Base-by-base conservation (phyloP, 495 filamentous ascomycete species). In the Evernia prunastri region DNA sequence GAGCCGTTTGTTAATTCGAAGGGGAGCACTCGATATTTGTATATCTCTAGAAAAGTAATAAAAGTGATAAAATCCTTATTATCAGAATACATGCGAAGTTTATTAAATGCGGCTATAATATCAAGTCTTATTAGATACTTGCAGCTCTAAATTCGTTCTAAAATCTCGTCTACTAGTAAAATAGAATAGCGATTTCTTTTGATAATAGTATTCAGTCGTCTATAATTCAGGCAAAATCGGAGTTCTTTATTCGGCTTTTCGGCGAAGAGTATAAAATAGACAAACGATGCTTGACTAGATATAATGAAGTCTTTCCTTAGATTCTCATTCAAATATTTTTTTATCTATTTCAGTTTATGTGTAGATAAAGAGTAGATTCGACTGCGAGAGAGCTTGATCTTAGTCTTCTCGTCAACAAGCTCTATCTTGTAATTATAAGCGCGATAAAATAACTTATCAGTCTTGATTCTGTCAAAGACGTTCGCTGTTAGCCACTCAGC, bases 91-190 rank as follows among this genome's bases (percentile, higher is more conserved):
- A 75, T 75, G 0, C 69, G 51, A 0, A 83, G 69, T 2, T 67
- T 49, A 56, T 83, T 67, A 56, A 77, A 82, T 1, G 71, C 75
- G 36, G 73, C 53, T 4, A 69, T 65, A 12, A 82, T 72, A 66
- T 84, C 74, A 0, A 84, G 53, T 63, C 81, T 81, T 0, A 69
- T 84, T 60, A 78, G 33, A 71, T 69, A 54, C 67, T 75, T 4
- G 71, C 70, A 45, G 63, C 65, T 35, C 0, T 25, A 31, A 0
- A 84, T 35, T 0, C 65, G 31, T n/a, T 67, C 35, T 5, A 83
- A 49, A 0, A 72, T 71, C 59, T 85, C 73, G n/a, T 78, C 53
- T 29, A 82, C 80, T 15, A 81, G 51, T 0, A 77, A 78, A 0
- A 84, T 49, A 0, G 76, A 74, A 56, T 82, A 80, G 1, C 67